Evolutionary conservation across 352 stramenopile genomes (phyloP), one percentile per base, ranked within the genome.

Genomic region (Phytophthora constricta): DNA sequence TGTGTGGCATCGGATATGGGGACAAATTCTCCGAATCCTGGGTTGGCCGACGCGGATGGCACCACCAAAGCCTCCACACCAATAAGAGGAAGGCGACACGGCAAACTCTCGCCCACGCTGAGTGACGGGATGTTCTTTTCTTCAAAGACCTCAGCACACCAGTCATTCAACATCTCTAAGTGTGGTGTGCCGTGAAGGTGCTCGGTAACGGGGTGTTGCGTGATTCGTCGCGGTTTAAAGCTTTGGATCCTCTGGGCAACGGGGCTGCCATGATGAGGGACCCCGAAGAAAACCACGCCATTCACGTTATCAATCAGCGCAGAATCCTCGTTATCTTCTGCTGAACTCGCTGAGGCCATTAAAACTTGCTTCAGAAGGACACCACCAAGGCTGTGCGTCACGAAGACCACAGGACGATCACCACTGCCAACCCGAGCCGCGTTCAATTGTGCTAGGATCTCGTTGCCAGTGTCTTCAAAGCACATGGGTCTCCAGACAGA

Each of bases 371-470:
- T 96, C 10, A 96, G 59, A 28, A 96, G 59, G 5, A 94, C 74
- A 7, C 87, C 87, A n/a, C 87, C 87, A n/a, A 96, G 80, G 62
- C 82, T 93, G 60, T 96, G 87, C 5, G 86, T 93, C 39, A 96
- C 85, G 68, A 96, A 96, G 11, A 94, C 76, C 8, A 96, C 84
- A 0, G 87, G 87, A 8, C 86, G 84, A 26, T 82, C 70, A 9
- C 67, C 73, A 47, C 69, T 73, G 23, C 87, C 87, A 5, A 96
- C 82, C 10, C 78, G 75, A 1, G 87, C 87, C 0, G 80, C 79
- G 20, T 84, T 58, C 3, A 96, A 55, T 63, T 92, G 87, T 5
- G 70, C 62, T 5, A 88, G 57, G 19, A 95, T 80, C 26, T 93
- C 84, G 5, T 72, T 72, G 20, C 84, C 89, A 41, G 86, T 92